These are phyloP conservation scores for Sclerotinia spermophila DNA, from an alignment of 2,329 filamentous ascomycete genomes.

Conservation along the genomic window DNA sequence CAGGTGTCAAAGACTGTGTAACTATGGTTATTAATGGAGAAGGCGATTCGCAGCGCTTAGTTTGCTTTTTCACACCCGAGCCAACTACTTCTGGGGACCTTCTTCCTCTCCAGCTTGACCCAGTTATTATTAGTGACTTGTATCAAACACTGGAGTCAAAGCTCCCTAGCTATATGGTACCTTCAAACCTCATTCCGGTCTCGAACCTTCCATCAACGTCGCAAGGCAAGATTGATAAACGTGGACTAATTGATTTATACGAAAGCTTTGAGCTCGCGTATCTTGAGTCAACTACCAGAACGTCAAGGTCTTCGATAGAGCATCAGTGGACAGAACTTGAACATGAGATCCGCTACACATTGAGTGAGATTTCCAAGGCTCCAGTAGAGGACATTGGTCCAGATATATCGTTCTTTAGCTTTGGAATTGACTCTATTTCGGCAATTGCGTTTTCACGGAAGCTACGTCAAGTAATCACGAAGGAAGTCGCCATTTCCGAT, in stretches of 20 bases:
- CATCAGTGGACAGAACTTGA: constrained; percentile 54
- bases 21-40: constrained; percentile 53
- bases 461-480: constrained; percentile 47
- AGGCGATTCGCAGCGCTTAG: constrained; percentile 50
- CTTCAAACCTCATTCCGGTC: constrained; percentile 68
- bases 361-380: constrained; percentile 30
- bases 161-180: constrained; percentile 76
- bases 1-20: constrained; percentile 56
- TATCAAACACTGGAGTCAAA: constrained; percentile 51
- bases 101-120: constrained; percentile 39
- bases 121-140: constrained; percentile 43
- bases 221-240: constrained; percentile 71
- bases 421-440: constrained; percentile 81
- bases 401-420: constrained; percentile 69
- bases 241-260: constrained; percentile 49
- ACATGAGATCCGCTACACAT: constrained; percentile 47
- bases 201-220: constrained; percentile 65
- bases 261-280: constrained; percentile 43
- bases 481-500: constrained; percentile 59
- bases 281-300: constrained; percentile 40
- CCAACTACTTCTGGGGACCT: constrained; percentile 16
- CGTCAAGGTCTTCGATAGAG: constrained; percentile 19
- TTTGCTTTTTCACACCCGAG: constrained; percentile 64
- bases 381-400: constrained; percentile 49
- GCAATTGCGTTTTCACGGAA: constrained; percentile 66